These are phyloP conservation scores for Casaregolazyma suthepensis DNA, from an alignment of 1,139 yeast genomes.

Conservation along the genomic window DNA sequence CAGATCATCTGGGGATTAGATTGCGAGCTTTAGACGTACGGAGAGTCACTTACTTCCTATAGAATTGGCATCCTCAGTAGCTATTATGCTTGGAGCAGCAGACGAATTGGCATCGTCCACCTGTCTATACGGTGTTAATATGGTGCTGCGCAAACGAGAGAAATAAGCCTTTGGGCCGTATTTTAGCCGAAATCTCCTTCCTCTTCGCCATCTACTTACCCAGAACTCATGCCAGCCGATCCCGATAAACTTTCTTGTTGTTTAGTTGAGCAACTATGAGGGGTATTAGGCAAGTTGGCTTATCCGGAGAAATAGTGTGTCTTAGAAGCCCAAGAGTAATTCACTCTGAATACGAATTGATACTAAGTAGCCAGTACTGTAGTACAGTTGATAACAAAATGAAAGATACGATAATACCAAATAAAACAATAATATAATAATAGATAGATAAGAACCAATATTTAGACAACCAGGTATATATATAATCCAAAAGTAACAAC, in stretches of 20 bases:
- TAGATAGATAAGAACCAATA: no score
- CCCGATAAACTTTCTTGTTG: not conserved
- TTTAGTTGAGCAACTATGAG: not conserved
- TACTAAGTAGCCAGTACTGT: no score
- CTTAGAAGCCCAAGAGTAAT: not conserved
- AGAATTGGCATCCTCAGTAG: constrained; percentile 12
- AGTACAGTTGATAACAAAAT: no score
- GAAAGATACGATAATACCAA: no score
- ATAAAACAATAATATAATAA: no score
- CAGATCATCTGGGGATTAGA: constrained; percentile 13
- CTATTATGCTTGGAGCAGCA: constrained; percentile 7
- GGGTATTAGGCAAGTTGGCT: not conserved
- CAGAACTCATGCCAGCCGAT: not conserved
- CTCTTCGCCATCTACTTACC: not conserved
- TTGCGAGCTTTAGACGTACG: not conserved
- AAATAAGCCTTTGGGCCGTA: not conserved
- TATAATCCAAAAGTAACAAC: no score
- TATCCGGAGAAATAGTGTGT: not conserved
- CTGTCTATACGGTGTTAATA: not conserved
- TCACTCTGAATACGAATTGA: no score
- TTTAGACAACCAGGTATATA: no score
- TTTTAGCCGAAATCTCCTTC: not conserved
- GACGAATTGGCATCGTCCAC: not conserved
- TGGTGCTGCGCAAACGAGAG: not conserved
- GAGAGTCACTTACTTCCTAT: constrained; percentile 4